Conservation (phyloP, 306 rosid species). For the Dalbergia oliveri region DNA sequence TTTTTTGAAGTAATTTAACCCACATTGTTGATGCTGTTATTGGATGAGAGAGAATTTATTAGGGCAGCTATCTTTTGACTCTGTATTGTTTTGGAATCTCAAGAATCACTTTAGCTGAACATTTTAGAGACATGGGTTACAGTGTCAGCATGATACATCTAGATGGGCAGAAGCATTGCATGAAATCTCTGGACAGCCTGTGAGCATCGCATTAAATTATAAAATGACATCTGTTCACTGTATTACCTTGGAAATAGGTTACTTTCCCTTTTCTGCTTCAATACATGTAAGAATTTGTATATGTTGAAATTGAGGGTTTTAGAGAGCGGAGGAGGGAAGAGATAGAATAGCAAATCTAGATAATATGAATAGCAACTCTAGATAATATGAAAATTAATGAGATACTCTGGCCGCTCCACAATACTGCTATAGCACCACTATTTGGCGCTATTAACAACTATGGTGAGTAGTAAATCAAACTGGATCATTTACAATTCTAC, state of each 20-base stretch:
- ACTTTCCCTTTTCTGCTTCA: no score
- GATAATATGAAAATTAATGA: no score
- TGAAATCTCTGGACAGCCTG: slow-evolving; percentile 98
- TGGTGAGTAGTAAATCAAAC: slow-evolving; percentile 25
- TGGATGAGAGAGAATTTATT: not conserved
- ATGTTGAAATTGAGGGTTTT: no score
- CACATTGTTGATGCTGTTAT: not conserved
- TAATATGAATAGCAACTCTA: no score
- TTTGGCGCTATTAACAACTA: no score
- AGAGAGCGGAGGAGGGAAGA: no score
- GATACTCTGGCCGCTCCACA: no score
- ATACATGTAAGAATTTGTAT: no score
- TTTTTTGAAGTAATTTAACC: not conserved
- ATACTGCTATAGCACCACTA: no score
- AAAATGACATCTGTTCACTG: slow-evolving; percentile 1
- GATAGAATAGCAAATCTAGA: no score
- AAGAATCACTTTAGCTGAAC: slow-evolving; percentile 98
- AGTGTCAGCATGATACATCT: slow-evolving; percentile 63
- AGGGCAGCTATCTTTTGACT: not conserved
- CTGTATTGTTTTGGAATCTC: slow-evolving; percentile 45
- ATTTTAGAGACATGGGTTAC: slow-evolving; percentile 99
- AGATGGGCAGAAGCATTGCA: slow-evolving; percentile 99
- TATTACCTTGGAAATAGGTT: not conserved
- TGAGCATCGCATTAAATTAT: slow-evolving; percentile 47
- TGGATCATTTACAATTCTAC: slow-evolving; percentile 16